Evolutionary conservation across 1,139 yeast genomes (phyloP).

Genomic region (Hanseniaspora gamundiae): DNA sequence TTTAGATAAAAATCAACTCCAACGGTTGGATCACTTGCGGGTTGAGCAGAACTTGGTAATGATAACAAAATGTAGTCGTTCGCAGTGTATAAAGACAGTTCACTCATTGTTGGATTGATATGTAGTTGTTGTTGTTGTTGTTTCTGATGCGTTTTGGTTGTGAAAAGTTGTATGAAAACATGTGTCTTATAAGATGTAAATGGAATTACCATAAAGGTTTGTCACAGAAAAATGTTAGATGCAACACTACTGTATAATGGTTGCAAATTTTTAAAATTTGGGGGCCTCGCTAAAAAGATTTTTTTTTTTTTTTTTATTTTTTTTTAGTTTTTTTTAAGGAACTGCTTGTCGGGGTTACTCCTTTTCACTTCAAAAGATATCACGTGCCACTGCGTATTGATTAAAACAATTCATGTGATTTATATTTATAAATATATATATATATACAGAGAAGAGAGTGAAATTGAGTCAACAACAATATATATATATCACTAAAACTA

Average conservation of each 20-base stretch:
- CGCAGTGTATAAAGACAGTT: slow-evolving; percentile 20
- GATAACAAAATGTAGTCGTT: slow-evolving; percentile 31
- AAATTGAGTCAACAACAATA: too few species aligned
- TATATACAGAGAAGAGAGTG: not conserved
- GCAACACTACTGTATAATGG: too few species aligned
- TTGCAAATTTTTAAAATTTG: not conserved
- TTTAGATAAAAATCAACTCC: slow-evolving; percentile 30
- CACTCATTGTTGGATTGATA: slow-evolving; percentile 7
- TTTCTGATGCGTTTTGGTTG: slow-evolving; percentile 9
- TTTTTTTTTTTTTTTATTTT: not conserved
- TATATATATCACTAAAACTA: too few species aligned
- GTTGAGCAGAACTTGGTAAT: slow-evolving; percentile 37
- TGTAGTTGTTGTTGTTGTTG: slow-evolving; percentile 3
- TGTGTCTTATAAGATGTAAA: too few species aligned
- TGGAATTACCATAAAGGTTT: too few species aligned
- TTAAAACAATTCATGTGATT: too few species aligned
- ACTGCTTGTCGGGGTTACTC: too few species aligned
- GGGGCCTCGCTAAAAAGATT: too few species aligned
- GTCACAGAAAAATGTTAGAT: too few species aligned
- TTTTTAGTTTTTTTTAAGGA: not conserved
- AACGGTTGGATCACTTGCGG: slow-evolving; percentile 31
- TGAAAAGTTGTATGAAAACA: slow-evolving; percentile 3
- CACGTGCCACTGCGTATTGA: too few species aligned
- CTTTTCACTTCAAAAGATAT: too few species aligned
- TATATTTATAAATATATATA: too few species aligned